Percentiles rank a stretch among this genome's conserved stretches.
phyloP scores from a whole-genome alignment of 2,329 filamentous ascomycete species.

The Magnaporthiopsis incrustans region DNA sequence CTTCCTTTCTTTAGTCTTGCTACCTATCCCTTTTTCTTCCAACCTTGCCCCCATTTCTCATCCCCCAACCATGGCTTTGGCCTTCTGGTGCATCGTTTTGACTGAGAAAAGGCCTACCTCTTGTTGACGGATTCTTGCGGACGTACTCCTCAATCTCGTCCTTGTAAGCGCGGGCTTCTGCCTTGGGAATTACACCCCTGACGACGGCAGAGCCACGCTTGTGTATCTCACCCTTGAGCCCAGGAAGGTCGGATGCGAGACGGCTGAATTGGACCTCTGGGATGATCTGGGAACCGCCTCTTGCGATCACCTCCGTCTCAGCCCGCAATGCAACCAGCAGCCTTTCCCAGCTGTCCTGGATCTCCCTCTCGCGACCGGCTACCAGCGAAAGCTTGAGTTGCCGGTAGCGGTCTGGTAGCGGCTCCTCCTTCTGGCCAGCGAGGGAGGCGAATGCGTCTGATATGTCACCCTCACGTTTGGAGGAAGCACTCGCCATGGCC shows the following conservation, averaged over 20 bases:
- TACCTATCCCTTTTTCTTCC: no score
- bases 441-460: constrained; percentile 55
- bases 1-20: no score
- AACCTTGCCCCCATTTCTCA: no score
- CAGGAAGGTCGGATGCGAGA: constrained; percentile 30
- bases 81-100: neutral
- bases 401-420: constrained; percentile 48
- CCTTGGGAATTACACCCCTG: constrained; percentile 54
- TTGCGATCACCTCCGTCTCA: constrained; percentile 31
- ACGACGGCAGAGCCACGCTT: constrained; percentile 58
- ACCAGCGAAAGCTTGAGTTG: constrained; percentile 47
- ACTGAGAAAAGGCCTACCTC: constrained; percentile 26
- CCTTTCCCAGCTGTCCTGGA: constrained; percentile 26
- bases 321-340: constrained; percentile 15
- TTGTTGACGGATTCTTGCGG: constrained; percentile 50
- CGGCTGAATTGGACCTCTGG: constrained; percentile 42
- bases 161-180: constrained; percentile 58
- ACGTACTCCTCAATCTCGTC: constrained; percentile 58
- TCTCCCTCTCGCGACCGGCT: constrained; percentile 35
- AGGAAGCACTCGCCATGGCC: constrained; percentile 7
- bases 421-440: constrained; percentile 34
- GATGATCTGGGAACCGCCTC: constrained; percentile 38
- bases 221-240: constrained; percentile 39
- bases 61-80: no score
- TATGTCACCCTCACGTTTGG: constrained; percentile 52